phyloP scores from a whole-genome alignment of 2,329 filamentous ascomycete genomes.

The Ophiostoma tasmaniense region DNA sequence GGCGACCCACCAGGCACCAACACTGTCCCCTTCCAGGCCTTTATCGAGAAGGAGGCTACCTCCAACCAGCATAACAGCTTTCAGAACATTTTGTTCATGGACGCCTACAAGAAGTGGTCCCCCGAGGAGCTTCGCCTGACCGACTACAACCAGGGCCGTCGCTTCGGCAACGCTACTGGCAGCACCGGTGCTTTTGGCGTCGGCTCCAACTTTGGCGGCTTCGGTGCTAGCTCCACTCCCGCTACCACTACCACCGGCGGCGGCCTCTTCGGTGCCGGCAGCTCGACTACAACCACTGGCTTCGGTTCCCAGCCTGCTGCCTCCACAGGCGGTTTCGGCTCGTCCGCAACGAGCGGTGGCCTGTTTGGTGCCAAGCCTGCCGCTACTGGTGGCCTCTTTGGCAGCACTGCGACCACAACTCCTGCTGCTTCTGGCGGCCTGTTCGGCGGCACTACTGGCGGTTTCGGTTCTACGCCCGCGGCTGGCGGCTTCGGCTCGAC shows the following conservation, averaged over 20 bases:
- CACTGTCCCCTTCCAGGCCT: constrained; percentile 58
- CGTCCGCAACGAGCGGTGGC: constrained; percentile 26
- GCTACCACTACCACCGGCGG: constrained; percentile 29
- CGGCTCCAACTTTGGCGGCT: constrained; percentile 43
- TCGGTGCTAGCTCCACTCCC: constrained; percentile 35
- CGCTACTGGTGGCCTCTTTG: constrained; percentile 31
- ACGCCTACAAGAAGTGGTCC: constrained; percentile 80
- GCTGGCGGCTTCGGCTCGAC: constrained; percentile 23
- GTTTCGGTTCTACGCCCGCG: constrained; percentile 22
- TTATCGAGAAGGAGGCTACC: constrained; percentile 64
- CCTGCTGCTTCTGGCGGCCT: constrained; percentile 3
- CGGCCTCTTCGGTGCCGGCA: constrained; percentile 33
- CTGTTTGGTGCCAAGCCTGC: constrained; percentile 30
- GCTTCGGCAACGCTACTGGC: constrained; percentile 65
- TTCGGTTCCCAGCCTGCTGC: constrained; percentile 24
- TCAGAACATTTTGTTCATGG: constrained; percentile 72
- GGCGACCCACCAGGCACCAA: constrained; percentile 62
- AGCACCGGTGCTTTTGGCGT: constrained; percentile 75
- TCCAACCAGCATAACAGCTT: constrained; percentile 50
- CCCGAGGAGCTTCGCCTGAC: constrained; percentile 74
- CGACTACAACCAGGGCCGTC: constrained; percentile 82
- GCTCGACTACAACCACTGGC: constrained; percentile 30
- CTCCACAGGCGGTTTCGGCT: constrained; percentile 4
- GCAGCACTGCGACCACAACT: constrained; percentile 22
- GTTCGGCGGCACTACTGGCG: constrained; percentile 19